Evolutionary conservation across 148 eudicot species (phyloP), one percentile per base, ranked within the genome.

Genomic region (Pharnaceum exiguum): DNA sequence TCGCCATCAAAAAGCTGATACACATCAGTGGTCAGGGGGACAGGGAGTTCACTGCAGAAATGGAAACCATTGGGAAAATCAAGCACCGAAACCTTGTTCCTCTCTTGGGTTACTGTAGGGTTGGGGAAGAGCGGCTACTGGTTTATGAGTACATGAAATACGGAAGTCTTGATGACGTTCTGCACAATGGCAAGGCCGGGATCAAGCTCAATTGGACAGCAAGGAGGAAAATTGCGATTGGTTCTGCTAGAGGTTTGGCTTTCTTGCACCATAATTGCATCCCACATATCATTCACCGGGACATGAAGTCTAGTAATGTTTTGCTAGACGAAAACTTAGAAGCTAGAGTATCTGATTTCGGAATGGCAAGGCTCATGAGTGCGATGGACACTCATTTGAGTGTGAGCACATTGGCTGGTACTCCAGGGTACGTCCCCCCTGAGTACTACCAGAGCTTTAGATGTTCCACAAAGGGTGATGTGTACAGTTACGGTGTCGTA

Each of bases 261-360:
- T 90, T 87, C 69, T 83, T 90, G 7, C 97, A 90, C 68, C 95
- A 90, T 46, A 87, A 69, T 47, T 87, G 93, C 69, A 85, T 77
- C 38, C 97, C 97, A 0, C 95, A 84, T 46, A 82, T 90, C 8
- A 90, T 90, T 58, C 97, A 90, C 57, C 35, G 97, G 4, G 97
- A 90, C 60, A 90, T 90, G 93, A 90, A 90, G 49, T 87, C 97
- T 1, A 90, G 97, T 68, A 90, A 90, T 54, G 95, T 90, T 0
- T 32, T 90, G 59, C 54, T 90, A 1, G 97, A 90, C 17, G 93
- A 84, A 24, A 75, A 87, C 52, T 47, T 84, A 45, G 96, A 90
- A 59, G 95, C 95, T 0, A 55, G 89, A 31, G 97, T 90, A 0
- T 87, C 95, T 0, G 97, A 90, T 79, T 90, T 90, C 30, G 97